A percentile compares a stretch with the other conserved stretches of the same genome.
Conservation (phyloP, 2,329 filamentous ascomycete species). For the Lachnellula willkommii region DNA sequence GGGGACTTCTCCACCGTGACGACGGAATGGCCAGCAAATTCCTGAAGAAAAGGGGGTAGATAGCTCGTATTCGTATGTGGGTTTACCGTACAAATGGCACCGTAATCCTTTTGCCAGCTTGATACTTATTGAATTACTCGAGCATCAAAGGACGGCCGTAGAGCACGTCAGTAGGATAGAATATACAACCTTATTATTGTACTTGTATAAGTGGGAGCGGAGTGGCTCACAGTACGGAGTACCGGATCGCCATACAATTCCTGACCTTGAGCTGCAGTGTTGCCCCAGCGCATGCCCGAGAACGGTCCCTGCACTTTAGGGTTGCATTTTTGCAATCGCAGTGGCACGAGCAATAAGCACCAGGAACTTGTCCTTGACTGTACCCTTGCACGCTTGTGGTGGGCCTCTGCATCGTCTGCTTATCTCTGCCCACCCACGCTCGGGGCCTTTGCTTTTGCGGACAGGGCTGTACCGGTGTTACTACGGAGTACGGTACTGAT, state of each 20-base stretch:
- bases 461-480: slow-evolving; percentile 1
- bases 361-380: not conserved
- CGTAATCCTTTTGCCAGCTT: too few species aligned
- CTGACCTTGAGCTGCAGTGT: not conserved
- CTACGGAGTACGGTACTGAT: slow-evolving; percentile 1
- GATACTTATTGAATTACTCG: too few species aligned
- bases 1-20: too few species aligned
- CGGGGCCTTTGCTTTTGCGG: slow-evolving; percentile 7
- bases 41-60: too few species aligned
- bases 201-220: too few species aligned
- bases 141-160: too few species aligned
- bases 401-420: slow-evolving; percentile 1
- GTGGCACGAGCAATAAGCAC: not conserved
- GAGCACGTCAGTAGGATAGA: too few species aligned
- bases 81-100: too few species aligned
- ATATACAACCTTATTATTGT: too few species aligned
- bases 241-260: not conserved
- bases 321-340: not conserved
- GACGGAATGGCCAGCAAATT: too few species aligned
- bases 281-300: not conserved
- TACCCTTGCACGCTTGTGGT: not conserved
- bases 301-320: not conserved
- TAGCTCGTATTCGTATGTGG: too few species aligned
- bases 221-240: too few species aligned
- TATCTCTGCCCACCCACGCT: slow-evolving; percentile 3